Evolutionary conservation across 2,329 filamentous ascomycete genomes (phyloP).

Genomic region (Tolypocladium cylindrosporum): DNA sequence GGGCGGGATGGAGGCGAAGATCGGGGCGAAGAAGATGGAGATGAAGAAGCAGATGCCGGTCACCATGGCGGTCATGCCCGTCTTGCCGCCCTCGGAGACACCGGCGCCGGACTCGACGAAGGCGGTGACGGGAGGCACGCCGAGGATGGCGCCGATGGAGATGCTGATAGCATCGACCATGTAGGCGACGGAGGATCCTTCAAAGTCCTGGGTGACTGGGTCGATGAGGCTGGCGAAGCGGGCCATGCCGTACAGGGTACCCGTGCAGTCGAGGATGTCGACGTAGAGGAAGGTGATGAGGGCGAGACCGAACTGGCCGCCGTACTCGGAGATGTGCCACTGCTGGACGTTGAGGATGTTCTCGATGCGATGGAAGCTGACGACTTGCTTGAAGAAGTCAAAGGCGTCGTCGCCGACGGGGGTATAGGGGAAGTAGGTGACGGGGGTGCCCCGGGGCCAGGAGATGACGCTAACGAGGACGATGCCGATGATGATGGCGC

Average conservation of each 20-base stretch:
- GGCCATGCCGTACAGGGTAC: constrained; percentile 84
- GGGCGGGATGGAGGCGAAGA: constrained; percentile 80
- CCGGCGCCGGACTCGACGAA: constrained; percentile 86
- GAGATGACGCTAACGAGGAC: constrained; percentile 79
- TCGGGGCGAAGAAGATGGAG: constrained; percentile 79
- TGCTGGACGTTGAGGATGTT: constrained; percentile 60
- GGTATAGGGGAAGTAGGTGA: constrained; percentile 76
- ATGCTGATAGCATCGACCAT: constrained; percentile 71
- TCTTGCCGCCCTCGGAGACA: constrained; percentile 79
- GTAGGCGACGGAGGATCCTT: constrained; percentile 75
- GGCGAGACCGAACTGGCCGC: constrained; percentile 70
- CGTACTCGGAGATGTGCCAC: constrained; percentile 60
- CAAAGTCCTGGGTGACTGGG: constrained; percentile 75
- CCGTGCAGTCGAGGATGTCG: constrained; percentile 79
- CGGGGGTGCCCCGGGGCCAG: constrained; percentile 66
- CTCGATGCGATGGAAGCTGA: constrained; percentile 70
- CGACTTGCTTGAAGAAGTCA: constrained; percentile 81
- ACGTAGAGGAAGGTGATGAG: constrained; percentile 86
- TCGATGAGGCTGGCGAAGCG: constrained; percentile 74
- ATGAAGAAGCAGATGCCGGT: constrained; percentile 80
- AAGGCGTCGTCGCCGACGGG: constrained; percentile 59
- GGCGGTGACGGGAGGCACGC: constrained; percentile 71
- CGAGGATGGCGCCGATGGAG: constrained; percentile 69
- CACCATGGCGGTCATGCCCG: constrained; percentile 71
- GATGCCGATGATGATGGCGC: constrained; percentile 76